Base-by-base conservation (phyloP, 371 early-diverging fungal species). In the Mortierella sp. region DNA sequence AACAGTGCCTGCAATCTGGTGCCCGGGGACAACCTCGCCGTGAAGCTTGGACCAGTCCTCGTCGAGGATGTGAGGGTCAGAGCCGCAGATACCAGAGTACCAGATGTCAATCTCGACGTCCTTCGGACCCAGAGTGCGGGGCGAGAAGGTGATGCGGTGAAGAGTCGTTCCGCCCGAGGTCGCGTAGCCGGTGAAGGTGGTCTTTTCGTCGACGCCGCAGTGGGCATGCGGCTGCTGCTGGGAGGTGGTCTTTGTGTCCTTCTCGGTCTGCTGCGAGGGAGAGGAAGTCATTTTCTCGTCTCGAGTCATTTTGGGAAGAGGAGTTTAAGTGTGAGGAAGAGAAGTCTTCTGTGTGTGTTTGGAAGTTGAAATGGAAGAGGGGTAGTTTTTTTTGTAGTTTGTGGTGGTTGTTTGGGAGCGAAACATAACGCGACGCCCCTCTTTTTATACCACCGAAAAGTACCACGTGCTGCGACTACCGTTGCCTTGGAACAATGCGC, bases 21-120 rank as follows among this genome's bases (percentile, higher is more conserved):
- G 89, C 5, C 89, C 89, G 34, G 78, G 78, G 37, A 88, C 71
- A 24, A 75, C 71, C 21, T 86, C 87, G 78, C 80, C 87, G 19
- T n/a, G 19, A 9, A 64, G 72, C 67, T 72, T 51, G 72, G 26
- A 10, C 72, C 72, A 61, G 46, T 46, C 72, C 67, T 69, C 69
- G 8, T 61, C 64, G 8, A 57, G 28, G 11, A 61, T 67, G 51
- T 72, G 78, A 24, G 54, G 28, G 51, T 78, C 78, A 2, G 92
- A 90, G 40, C 85, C 90, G 72, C 94, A 93, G 72, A 93, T 89
- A 16, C 93, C 93, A 67, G 88, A 90, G 87, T 89, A 83, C 19
- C 74, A 59, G 72, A 93, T 90, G 78, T 91, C 73, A 73, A 93
- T 91, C 59, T 92, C 91, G 64, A 93, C 84, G 77, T 93, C 93